Conservation (phyloP, 2,329 filamentous ascomycete species). For the Claviceps africana region DNA sequence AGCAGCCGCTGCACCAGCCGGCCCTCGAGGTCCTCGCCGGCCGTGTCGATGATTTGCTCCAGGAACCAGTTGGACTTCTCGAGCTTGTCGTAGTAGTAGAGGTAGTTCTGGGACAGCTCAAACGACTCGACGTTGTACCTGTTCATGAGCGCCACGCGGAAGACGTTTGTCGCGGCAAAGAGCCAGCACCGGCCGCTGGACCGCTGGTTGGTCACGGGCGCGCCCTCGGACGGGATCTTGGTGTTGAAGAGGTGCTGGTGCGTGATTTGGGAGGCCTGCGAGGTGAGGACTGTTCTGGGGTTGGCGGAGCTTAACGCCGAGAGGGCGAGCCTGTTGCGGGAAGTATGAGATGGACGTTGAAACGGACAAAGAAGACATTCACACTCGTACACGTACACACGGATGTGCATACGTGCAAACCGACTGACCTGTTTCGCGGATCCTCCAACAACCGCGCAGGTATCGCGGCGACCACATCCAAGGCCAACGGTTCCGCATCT, state of each 20-base stretch:
- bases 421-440: constrained; percentile 47
- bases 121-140: constrained; percentile 64
- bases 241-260: constrained; percentile 76
- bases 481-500: constrained; percentile 33
- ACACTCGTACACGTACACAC: too few species aligned
- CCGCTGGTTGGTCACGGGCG: constrained; percentile 73
- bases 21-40: constrained; percentile 54
- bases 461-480: constrained; percentile 41
- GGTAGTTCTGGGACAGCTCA: constrained; percentile 74
- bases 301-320: constrained; percentile 56
- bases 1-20: constrained; percentile 60
- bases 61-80: constrained; percentile 87
- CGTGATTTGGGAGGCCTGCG: constrained; percentile 44
- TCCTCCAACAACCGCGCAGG: constrained; percentile 48
- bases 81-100: constrained; percentile 91
- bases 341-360: too few species aligned
- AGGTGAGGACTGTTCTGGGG: constrained; percentile 51
- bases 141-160: constrained; percentile 78
- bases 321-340: constrained; percentile 63
- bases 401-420: too few species aligned
- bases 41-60: constrained; percentile 67
- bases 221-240: constrained; percentile 67
- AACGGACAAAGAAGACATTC: too few species aligned
- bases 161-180: constrained; percentile 83
- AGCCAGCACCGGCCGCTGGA: constrained; percentile 80